These are phyloP conservation scores for Isabelozyma pseudorhagii DNA, from an alignment of 805 yeast genomes.

Conservation along the genomic window DNA sequence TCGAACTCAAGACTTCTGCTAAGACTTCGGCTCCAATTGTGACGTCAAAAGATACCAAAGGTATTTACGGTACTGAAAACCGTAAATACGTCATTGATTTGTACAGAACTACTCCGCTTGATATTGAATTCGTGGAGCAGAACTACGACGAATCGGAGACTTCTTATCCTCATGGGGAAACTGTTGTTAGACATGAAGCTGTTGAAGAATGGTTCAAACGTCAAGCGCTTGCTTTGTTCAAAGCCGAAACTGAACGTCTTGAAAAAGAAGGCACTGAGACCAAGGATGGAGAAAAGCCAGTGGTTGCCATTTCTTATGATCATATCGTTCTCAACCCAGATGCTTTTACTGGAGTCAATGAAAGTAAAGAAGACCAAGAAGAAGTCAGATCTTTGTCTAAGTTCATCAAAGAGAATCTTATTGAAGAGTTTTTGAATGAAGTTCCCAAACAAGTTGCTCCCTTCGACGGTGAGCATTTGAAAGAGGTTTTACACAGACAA, in stretches of 20 bases:
- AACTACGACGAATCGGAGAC: slow-evolving; percentile 37
- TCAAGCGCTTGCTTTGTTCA: slow-evolving; percentile 53
- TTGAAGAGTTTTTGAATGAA: slow-evolving; percentile 61
- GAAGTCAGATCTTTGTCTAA: slow-evolving; percentile 69
- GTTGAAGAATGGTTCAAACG: slow-evolving; percentile 86
- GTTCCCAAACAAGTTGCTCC: slow-evolving; percentile 61
- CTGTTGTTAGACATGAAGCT: slow-evolving; percentile 81
- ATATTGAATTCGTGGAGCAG: slow-evolving; percentile 69
- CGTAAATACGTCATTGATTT: slow-evolving; percentile 82
- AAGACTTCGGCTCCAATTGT: slow-evolving; percentile 45
- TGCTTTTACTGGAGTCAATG: slow-evolving; percentile 50
- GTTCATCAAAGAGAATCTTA: slow-evolving; percentile 54
- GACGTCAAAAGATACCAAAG: slow-evolving; percentile 79
- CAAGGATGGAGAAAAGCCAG: slow-evolving; percentile 41
- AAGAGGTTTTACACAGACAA: slow-evolving; percentile 62
- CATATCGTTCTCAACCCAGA: slow-evolving; percentile 75
- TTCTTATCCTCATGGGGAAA: slow-evolving; percentile 79
- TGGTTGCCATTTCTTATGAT: slow-evolving; percentile 50
- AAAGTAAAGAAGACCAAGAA: slow-evolving; percentile 49
- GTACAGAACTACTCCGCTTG: slow-evolving; percentile 81
- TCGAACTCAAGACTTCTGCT: slow-evolving; percentile 46
- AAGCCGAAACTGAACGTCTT: slow-evolving; percentile 47
- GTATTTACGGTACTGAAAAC: slow-evolving; percentile 80
- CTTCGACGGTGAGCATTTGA: slow-evolving; percentile 75
- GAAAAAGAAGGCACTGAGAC: slow-evolving; percentile 32